Evolutionary conservation across 2,329 filamentous ascomycete species (phyloP).

Genomic region (Colletotrichum spaethianum): DNA sequence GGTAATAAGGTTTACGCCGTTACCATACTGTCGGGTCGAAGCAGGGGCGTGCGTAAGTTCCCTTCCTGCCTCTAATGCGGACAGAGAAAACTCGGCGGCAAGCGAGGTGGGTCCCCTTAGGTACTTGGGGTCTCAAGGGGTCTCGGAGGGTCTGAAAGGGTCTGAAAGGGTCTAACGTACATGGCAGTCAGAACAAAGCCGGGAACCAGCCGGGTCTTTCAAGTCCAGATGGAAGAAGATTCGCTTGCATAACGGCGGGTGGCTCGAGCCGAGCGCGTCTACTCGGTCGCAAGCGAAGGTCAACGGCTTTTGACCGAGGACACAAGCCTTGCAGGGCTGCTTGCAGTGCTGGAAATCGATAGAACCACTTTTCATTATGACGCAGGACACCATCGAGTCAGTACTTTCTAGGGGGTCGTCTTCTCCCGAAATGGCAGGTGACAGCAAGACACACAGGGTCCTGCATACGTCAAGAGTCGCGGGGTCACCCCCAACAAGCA

Average conservation of each 20-base stretch:
- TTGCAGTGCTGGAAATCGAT: neutral
- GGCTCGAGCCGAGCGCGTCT: neutral
- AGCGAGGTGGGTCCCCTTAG: neutral
- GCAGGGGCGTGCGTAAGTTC: neutral
- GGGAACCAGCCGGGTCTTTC: neutral
- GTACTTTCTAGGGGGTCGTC: neutral
- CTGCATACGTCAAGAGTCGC: neutral
- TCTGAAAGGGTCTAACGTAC: neutral
- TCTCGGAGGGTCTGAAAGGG: too few species aligned
- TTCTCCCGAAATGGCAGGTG: neutral
- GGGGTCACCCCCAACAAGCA: neutral
- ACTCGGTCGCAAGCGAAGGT: neutral
- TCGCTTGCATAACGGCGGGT: neutral
- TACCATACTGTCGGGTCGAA: constrained; percentile 3
- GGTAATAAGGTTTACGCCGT: constrained; percentile 12
- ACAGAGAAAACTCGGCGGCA: neutral
- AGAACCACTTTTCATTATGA: neutral
- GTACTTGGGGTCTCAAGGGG: neutral
- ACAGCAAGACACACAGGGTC: neutral
- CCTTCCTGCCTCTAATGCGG: neutral
- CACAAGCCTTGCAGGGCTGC: neutral
- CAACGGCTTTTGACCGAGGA: neutral
- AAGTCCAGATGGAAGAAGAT: neutral
- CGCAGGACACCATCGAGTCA: neutral
- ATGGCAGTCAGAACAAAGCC: neutral